Base-by-base conservation (phyloP, 176 grass and related monocot genomes). In the Avena insularis region DNA sequence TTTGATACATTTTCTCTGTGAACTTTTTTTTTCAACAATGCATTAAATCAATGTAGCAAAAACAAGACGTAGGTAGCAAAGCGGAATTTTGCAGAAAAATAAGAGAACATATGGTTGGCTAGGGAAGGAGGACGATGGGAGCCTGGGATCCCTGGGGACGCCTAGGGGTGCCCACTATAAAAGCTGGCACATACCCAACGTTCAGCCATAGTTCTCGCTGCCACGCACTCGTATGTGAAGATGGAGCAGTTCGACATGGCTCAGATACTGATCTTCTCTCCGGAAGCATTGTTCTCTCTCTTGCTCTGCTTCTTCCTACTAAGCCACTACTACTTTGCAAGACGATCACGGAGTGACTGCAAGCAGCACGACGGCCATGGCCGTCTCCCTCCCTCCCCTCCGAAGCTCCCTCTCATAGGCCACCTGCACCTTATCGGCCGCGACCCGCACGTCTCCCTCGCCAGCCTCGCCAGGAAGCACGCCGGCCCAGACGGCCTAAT, bases 361-460 rank as follows among this genome's bases (percentile, higher is more conserved):
- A 60, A 60, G 20, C 20, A 60, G 57, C 57, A 21, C 19, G 20
- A 21, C 1, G 57, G n/a, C 6, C 20, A 60, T 21, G 57, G 57
- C 57, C 57, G 20, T 60, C 20, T 21, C 57, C 48, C 9, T 68
- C 66, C 66, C 31, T 68, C 63, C 2, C 63, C 65, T 43, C 71
- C 2, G 0, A 80, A 66, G 57, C 57, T 60, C 20, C 57, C 57
- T 21, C 20, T 60, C 57, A 21, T 60, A 9, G 57, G 57, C 57
- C 57, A 60, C 20, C 57, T 60, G 2, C 57, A 60, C 57, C 57
- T 60, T 20, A 21, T 60, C 20, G 57, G 57, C 57, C 20, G 8
- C 57, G 3, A 10, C 19, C 86, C 89, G 2, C 92, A 94, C 13
- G 67, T 72, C 69, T 94, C 92, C 10, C 75, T 91, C 9, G 6